phyloP scores from a whole-genome alignment of 2,329 filamentous ascomycete species.

The Colletotrichum neosansevieriae region DNA sequence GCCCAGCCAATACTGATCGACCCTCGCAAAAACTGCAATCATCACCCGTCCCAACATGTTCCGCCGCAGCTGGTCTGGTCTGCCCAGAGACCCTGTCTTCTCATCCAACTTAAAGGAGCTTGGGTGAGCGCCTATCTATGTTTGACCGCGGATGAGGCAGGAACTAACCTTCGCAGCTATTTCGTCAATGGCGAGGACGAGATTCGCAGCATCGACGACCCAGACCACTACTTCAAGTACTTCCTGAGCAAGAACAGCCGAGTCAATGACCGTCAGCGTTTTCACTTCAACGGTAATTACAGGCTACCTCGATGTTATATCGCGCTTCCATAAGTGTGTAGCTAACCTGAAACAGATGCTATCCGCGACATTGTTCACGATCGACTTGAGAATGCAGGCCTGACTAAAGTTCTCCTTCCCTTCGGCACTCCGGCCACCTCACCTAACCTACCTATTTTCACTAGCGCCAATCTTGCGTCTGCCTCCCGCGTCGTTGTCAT shows the following conservation, averaged over 20 bases:
- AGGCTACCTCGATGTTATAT: neutral
- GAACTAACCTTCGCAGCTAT: constrained; percentile 65
- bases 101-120: constrained; percentile 75
- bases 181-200: constrained; percentile 82
- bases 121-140: constrained; percentile 66
- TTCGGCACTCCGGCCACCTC: constrained; percentile 57
- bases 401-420: constrained; percentile 73
- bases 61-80: constrained; percentile 73
- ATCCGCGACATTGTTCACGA: constrained; percentile 69
- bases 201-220: constrained; percentile 76
- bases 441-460: constrained; percentile 78
- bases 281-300: constrained; percentile 77
- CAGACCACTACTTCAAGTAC: constrained; percentile 79
- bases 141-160: too few relatives aligned
- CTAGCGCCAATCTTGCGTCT: constrained; percentile 60
- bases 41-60: constrained; percentile 71
- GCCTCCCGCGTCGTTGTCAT: constrained; percentile 77
- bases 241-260: constrained; percentile 79
- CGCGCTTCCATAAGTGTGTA: neutral
- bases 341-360: constrained; percentile 62
- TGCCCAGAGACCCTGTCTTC: constrained; percentile 79
- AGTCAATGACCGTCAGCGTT: constrained; percentile 80
- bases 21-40: neutral
- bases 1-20: too few relatives aligned
- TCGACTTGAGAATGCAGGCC: constrained; percentile 71